Conservation (phyloP, 345 rosid species). For the Citrus sinensis region DVS_A1.0 CM039161.1:107001-107500, state of each 20-base stretch:
- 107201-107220: background rate
- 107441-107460: slow-evolving; percentile 47
- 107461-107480: slow-evolving; percentile 53
- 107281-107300: slow-evolving; percentile 25
- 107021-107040: background rate
- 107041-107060: background rate
- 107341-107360: slow-evolving; percentile 55
- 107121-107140: background rate
- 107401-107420: slow-evolving; percentile 49
- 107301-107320: slow-evolving; percentile 67
- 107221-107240: background rate
- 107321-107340: slow-evolving; percentile 63
- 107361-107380: slow-evolving; percentile 55
- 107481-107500: slow-evolving; percentile 50
- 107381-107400: slow-evolving; percentile 49
- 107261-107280: slow-evolving; percentile 1
- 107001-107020: background rate
- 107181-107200: too few relatives aligned
- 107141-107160: background rate
- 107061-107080: background rate
- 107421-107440: slow-evolving; percentile 52
- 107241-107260: background rate
- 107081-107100: background rate
- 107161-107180: background rate
- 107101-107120: background rate